Evolutionary conservation across 805 yeast species (phyloP), one percentile per base, ranked within the genome.

Genomic region (Priceomyces medius): DNA sequence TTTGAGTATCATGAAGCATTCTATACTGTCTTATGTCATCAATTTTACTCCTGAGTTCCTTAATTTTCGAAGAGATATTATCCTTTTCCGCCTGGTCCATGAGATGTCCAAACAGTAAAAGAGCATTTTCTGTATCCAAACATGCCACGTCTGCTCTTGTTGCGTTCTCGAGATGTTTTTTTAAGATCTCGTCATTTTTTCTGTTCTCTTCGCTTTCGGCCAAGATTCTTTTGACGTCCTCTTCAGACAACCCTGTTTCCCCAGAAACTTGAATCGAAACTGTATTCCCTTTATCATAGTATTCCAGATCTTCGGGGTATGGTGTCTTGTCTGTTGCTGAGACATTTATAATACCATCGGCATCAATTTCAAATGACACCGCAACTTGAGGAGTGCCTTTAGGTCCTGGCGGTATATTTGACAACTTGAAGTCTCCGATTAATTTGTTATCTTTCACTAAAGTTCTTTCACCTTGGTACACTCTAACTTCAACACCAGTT

Each of bases 91-190:
- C 79, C 5, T 58, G 47, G 3, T 61, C 66, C 74, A 80, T 73
- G 7, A 63, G 45, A 6, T 64, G 61, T 7, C 75, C 74, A 57
- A 85, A 88, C 67, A 87, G 95, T 50, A 72, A 71, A 47, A 93
- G 70, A 7, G 96, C 91, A 65, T 77, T 76, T 64, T 89, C 97
- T 38, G 96, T 88, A 64, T 93, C 99, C 55, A 85, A 83, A 52
- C 88, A 79, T 38, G 84, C 74, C 54, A 84, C 80, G 50, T 85
- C 95, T 19, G 88, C 86, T 58, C 82, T 76, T 58, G 85, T 83
- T 29, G 91, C 88, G 56, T 79, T 81, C 57, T 85, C 89, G 46
- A 82, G 74, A 42, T 81, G 73, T 51, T 76, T 79, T 53, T 77
- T 79, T 55, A 76, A 67, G 35, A 75, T 68, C 38, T 76, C 77